Evolutionary conservation across 176 grass and related monocot species (phyloP), one percentile per base, ranked within the genome.

Genomic region (Echinochloa phyllopogon): DNA sequence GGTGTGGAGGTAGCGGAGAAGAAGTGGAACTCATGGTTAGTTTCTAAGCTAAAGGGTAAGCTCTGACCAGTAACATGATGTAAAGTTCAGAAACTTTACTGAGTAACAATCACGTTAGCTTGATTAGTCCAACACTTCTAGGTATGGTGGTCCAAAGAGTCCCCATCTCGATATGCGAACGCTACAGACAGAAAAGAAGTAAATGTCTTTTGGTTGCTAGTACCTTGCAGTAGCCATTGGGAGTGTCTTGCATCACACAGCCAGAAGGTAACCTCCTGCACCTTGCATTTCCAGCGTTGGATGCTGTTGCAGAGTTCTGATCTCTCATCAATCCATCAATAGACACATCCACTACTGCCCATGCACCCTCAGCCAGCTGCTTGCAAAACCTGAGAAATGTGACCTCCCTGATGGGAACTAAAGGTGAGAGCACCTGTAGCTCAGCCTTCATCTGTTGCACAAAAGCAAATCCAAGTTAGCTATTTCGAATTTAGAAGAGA

Each of bases 171-270:
- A 29, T 24, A 21, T 64, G 29, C 4, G 58, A 17, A 14, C 77
- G 49, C 47, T 58, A 72, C 40, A 77, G 27, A 57, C 9, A 78
- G 53, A 67, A 73, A 68, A 38, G 39, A 68, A 20, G 44, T 74
- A 64, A 42, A 40, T 13, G 18, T 42, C 0, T 51, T 47, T 45
- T 66, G 70, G 71, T 65, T 79, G 60, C 47, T 87, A 50, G 70
- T 72, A 95, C 96, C 96, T 98, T 95, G 59, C 89, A 98, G 80
- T 95, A 92, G 61, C 96, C 96, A 94, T 89, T 95, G 40, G 89
- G 93, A 79, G 87, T 88, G 78, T 98, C 96, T 81, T 98, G 88
- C 76, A 99, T 85, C 64, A 99, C 78, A 84, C 93, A 96, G 43
- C 96, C 96, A 10, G 96, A 99, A 83, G 96, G 96, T 15, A 99